Base-by-base conservation (phyloP, 169 alveolate genomes). In the Plasmodium vinckei region DNA sequence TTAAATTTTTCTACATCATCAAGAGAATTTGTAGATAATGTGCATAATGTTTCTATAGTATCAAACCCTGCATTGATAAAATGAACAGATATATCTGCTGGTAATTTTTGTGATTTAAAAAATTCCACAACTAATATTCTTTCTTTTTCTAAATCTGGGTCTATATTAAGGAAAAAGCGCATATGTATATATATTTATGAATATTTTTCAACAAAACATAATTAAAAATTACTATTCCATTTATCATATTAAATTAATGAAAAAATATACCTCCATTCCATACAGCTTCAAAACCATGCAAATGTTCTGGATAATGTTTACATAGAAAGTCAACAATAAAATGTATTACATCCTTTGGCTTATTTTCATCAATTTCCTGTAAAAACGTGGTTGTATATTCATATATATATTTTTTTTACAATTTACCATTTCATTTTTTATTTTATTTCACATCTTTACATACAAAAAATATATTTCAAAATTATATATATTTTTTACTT, bases 1-100 rank as follows among this genome's bases (percentile, higher is more conserved):
- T 93, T 94, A 92, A 92, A 96, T 44, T 89, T 79, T 89, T 96
- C 98, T 44, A 96, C 95, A 68, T 95, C 97, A 51, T 93, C 97
- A 73, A 96, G 89, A 5, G 97, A 72, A 68, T 93, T 97, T 44
- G 94, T 87, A 33, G 96, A 95, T 61, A 96, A 88, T 39, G 97
- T 94, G 17, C 94, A 88, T 64, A 96, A 87, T 27, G 98, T 94
- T 77, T 96, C 98, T 39, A 96, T 88, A 5, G 98, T 96, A 73
- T 96, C 98, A 77, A 94, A 96, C 5, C 98, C 98, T 5, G 98
- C 98, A 67, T 89, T 91, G 21, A 96, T 94, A 88, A 96, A 96
- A 79, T 96, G 96, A 42, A 94, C 89, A 0, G 97, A 97, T 19
- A 96, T 93, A 9, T 95, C 96, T 23, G 94, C 95, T 46, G 97